Evolutionary conservation across 495 filamentous ascomycete species (phyloP).

Genomic region (Xylaria telfairii): DNA sequence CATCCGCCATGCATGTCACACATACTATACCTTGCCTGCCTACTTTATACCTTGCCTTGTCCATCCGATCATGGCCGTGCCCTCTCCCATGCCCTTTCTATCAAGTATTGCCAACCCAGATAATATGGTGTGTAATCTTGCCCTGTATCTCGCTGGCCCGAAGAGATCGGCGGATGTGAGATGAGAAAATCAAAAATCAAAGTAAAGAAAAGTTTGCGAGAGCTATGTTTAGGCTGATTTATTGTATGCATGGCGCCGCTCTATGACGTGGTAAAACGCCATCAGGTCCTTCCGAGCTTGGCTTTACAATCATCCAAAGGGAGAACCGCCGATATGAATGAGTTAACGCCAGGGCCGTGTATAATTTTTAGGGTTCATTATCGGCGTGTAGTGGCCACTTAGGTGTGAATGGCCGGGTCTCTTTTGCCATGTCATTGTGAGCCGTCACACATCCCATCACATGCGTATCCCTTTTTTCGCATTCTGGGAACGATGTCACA

Average conservation of each 20-base stretch:
- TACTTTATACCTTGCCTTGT: neutral
- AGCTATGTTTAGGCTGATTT: neutral
- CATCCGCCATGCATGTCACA: neutral
- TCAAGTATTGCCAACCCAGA: neutral
- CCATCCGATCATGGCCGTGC: neutral
- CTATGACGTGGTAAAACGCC: neutral
- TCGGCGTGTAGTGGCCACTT: neutral
- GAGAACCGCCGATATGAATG: neutral
- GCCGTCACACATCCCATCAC: neutral
- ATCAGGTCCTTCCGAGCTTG: neutral
- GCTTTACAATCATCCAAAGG: neutral
- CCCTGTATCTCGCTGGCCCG: neutral
- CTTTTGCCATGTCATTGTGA: neutral
- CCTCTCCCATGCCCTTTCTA: neutral
- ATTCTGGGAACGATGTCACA: neutral
- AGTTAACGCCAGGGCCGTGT: neutral
- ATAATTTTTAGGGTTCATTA: neutral
- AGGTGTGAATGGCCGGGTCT: neutral
- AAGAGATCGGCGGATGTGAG: neutral
- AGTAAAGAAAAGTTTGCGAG: neutral
- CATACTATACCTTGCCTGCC: neutral
- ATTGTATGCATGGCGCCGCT: neutral
- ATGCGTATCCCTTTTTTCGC: neutral
- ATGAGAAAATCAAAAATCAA: neutral
- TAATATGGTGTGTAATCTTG: neutral